Conservation (phyloP, 176 grass and related monocot genomes). For the Oryza longistaminata region DNA sequence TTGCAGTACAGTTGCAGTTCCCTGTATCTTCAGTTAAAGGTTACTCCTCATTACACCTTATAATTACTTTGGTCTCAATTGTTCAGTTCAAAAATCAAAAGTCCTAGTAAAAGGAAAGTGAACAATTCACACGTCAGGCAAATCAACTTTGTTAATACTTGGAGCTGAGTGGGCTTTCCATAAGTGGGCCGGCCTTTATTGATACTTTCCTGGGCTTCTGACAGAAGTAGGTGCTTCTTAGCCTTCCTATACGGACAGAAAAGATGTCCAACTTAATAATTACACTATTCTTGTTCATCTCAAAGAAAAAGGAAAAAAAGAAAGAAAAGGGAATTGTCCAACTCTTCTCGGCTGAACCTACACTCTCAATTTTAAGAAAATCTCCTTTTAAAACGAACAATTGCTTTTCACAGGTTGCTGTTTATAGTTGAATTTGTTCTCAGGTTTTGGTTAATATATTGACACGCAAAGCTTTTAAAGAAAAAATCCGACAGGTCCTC, state of each 20-base stretch:
- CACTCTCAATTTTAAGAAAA: not conserved
- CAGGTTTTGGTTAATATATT: not conserved
- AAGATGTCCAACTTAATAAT: too few species aligned
- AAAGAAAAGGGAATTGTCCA: not conserved
- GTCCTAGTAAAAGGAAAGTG: too few species aligned
- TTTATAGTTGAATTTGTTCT: not conserved
- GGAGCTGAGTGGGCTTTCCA: not conserved
- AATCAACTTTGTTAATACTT: too few species aligned
- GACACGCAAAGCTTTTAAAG: not conserved
- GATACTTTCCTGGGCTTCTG: not conserved
- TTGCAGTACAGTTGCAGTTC: too few species aligned
- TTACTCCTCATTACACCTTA: too few species aligned
- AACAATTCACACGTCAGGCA: too few species aligned
- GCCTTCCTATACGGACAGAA: not conserved
- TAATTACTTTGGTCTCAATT: too few species aligned
- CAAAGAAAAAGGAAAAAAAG: not conserved
- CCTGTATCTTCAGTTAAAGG: too few species aligned
- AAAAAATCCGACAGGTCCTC: not conserved
- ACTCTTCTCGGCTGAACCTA: not conserved
- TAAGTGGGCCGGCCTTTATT: not conserved
- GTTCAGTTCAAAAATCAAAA: too few species aligned
- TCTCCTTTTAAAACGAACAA: not conserved
- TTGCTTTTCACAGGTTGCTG: not conserved
- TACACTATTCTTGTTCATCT: not conserved
- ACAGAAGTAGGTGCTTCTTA: not conserved